Base-by-base conservation (phyloP, 2,329 filamentous ascomycete genomes). In the Colletotrichum spinosum region DNA sequence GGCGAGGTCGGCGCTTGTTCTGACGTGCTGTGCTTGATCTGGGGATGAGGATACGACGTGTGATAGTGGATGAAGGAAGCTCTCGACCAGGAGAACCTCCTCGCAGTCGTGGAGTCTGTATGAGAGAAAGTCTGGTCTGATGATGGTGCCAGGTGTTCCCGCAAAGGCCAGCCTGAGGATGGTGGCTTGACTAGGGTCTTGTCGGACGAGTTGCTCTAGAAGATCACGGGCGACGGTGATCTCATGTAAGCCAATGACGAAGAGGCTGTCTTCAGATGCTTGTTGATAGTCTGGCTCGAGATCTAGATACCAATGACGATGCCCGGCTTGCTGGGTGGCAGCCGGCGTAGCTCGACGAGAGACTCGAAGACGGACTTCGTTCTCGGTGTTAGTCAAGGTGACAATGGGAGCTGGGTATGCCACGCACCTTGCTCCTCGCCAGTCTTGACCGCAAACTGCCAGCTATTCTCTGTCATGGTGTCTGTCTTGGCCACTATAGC, bases 61-160 rank as follows among this genome's bases (percentile, higher is more conserved):
- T 4, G 10, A 6, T 33, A 55, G 10, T 33, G 52, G 52, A 6
- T 25, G 2, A 7, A 55, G n/a, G 38, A 55, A 55, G 1, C 39
- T 2, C n/a, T 11, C n/a, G 2, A 15, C 6, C 4, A 39, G 5
- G 1, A 8, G 2, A 6, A 25, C 8, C n/a, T 41, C 44, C 3
- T 50, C 55, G 7, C 4, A 9, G 8, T 44, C 55, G 1, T 49
- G 42, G 1, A 50, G 42, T 6, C 55, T 48, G 46, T 41, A 57
- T 1, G 44, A 38, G 2, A 57, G 42, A 6, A 57, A 57, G 13
- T 57, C 55, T 8, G 55, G 25, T 2, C 55, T 48, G 6, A 57
- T 50, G 1, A 57, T 35, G 3, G 55, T 57, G 0, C 55, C 55
- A 10, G 55, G 11, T 2, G 48, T 44, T 2, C 13, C 10, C 12